Base-by-base conservation (phyloP, 805 yeast genomes). In the Scheffersomyces ergatensis region DNA sequence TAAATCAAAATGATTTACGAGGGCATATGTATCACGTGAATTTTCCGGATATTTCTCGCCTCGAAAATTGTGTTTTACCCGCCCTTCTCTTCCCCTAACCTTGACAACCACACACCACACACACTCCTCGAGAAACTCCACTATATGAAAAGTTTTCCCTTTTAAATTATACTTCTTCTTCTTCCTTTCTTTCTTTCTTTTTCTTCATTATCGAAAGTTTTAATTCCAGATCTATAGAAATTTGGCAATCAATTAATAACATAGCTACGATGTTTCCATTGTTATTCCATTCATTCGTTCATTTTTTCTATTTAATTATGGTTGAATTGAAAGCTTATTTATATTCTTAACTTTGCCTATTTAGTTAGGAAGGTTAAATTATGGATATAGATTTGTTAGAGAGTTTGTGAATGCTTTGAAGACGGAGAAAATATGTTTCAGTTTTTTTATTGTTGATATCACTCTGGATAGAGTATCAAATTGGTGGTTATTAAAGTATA, bases 401-500 rank as follows among this genome's bases (percentile, higher is more conserved):
- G 37, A 29, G n/a, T n/a, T 14, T 20, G 34, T 37, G 31, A 34
- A 45, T 35, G 13, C 32, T 17, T 36, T 7, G 31, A 29, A 32
- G 32, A 33, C 21, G 44, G 40, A 36, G 47, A 37, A 34, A 39
- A 50, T 33, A 46, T 49, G 50, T 40, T 53, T 15, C 11, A n/a
- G 55, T 57, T 50, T 44, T 50, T 46, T 46, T 34, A 40, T 44
- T 58, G 65, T 56, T 59, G 62, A 54, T 45, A 49, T 51, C 46
- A 37, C 46, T 55, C 49, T 58, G 72, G 73, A 58, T 62, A 67
- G 72, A 65, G 13, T 15, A 29, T 45, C n/a, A 32, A 53, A 61
- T 50, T 33, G 24, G 66, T 65, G 73, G 60, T 62, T 67, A 65
- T 50, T n/a, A 54, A 57, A 69, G 75, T 52, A 69, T 65, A 60